These are phyloP conservation scores for Pichia sporocuriosa DNA, from an alignment of 805 yeast genomes.

Conservation along the genomic window DNA sequence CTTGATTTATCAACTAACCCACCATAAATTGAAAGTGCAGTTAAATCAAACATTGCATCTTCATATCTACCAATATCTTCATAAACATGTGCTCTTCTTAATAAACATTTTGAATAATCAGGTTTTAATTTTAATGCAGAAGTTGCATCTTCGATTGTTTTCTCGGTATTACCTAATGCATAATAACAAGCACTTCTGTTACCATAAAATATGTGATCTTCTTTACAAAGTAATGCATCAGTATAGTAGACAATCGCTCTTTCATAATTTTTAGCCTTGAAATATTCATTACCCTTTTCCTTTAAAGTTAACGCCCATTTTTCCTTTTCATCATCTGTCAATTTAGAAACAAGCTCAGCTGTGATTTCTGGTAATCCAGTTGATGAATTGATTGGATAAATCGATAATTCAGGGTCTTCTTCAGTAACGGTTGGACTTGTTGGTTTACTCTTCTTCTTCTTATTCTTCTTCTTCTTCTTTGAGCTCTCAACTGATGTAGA, in stretches of 20 bases:
- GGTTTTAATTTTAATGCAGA: conserved; percentile 81
- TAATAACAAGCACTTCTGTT: conserved; percentile 96
- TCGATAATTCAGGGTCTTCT: conserved; percentile 7
- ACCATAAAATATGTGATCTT: conserved; percentile 86
- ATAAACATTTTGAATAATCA: conserved; percentile 82
- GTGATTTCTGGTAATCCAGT: conserved; percentile 55
- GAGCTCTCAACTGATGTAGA: conserved; percentile 12
- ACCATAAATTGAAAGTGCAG: conserved; percentile 80
- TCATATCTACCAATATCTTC: conserved; percentile 72
- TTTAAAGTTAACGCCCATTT: conserved; percentile 70
- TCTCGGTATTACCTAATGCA: conserved; percentile 69
- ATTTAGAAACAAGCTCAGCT: conserved; percentile 36
- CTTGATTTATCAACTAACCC: conserved; percentile 68
- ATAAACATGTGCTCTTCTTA: conserved; percentile 90
- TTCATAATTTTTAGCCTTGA: conserved; percentile 61
- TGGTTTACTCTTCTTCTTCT: too few relatives aligned
- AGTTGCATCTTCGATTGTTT: conserved; percentile 83
- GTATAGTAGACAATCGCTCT: conserved; percentile 77
- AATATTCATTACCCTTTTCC: conserved; percentile 80
- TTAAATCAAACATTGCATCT: conserved; percentile 87
- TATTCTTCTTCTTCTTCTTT: too few relatives aligned
- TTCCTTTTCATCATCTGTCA: conserved; percentile 48
- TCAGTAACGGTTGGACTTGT: conserved; percentile 16
- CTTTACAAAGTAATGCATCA: conserved; percentile 65
- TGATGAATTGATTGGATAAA: conserved; percentile 43